Evolutionary conservation across 1,139 yeast genomes (phyloP).

Genomic region (Yamadazyma atlantica): DNA sequence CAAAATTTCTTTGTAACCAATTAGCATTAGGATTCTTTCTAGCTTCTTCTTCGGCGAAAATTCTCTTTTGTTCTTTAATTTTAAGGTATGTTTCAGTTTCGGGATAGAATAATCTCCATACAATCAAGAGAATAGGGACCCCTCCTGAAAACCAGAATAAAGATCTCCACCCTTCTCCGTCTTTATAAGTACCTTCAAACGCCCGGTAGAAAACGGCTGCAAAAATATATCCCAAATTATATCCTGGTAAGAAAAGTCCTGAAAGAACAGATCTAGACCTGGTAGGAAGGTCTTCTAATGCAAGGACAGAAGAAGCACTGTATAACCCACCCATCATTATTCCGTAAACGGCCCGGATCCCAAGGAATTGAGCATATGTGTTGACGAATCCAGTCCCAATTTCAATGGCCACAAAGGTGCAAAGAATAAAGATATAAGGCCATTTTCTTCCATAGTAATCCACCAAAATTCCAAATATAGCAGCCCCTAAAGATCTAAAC

Average conservation of each 20-base stretch:
- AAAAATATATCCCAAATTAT: slow-evolving; percentile 37
- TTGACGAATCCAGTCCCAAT: slow-evolving; percentile 72
- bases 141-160: slow-evolving; percentile 46
- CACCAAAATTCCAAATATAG: slow-evolving; percentile 63
- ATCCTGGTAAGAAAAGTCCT: slow-evolving; percentile 41
- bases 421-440: slow-evolving; percentile 59
- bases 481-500: slow-evolving; percentile 79
- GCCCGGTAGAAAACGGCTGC: slow-evolving; percentile 39
- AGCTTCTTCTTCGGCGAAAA: slow-evolving; percentile 9
- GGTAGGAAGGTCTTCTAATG: slow-evolving; percentile 37
- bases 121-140: slow-evolving; percentile 36
- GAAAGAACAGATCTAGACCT: slow-evolving; percentile 36
- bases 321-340: slow-evolving; percentile 41
- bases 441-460: slow-evolving; percentile 74
- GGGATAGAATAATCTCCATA: slow-evolving; percentile 36
- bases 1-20: slow-evolving; percentile 12
- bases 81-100: slow-evolving; percentile 38
- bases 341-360: slow-evolving; percentile 49
- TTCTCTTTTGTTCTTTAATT: slow-evolving; percentile 17
- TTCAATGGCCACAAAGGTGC: slow-evolving; percentile 57
- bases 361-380: slow-evolving; percentile 63
- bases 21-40: slow-evolving; percentile 4
- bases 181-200: slow-evolving; percentile 62
- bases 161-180: slow-evolving; percentile 36
- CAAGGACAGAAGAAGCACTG: slow-evolving; percentile 30